Evolutionary conservation across 306 rosid genomes (phyloP), one percentile per base, ranked within the genome.

Genomic region (Pyrus communis): DNA sequence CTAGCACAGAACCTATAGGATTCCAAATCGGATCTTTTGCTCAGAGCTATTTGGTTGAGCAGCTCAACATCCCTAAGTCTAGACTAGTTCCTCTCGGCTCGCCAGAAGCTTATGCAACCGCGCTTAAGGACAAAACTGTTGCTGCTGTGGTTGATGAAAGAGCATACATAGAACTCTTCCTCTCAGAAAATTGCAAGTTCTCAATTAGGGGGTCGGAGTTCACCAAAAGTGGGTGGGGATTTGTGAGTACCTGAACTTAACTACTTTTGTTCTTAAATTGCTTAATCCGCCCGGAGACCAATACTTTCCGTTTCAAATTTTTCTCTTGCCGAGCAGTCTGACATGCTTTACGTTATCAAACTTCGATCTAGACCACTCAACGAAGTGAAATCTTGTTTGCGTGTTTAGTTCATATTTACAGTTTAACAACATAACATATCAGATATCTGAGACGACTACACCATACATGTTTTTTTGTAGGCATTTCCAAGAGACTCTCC

Each of bases 161-260:
- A 60, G 82, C 91, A 17, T 87, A 82, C 51, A 22, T 82, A 9
- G 91, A 85, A 21, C 87, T 85, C 82, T 87, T 87, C 87, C 85
- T 85, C 42, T 74, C 91, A 9, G 82, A 80, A 3, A 62, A 85
- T 52, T 87, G 91, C 84, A 61, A 46, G 73, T 82, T 80, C 68
- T 76, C 80, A 15, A 70, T 82, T 13, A 59, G 80, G 63, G 88
- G 91, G 54, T 78, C 67, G 42, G 81, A 62, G 14, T 87, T 87
- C 84, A 87, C 91, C 65, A 85, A 76, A 82, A 80, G 85, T 70
- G 88, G 87, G 4, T 85, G 87, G 91, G 91, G 91, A 78, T 87
- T 87, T 78, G 91, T 87, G 55, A 87, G 91, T 78, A 78, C 35
- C 11, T 75, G 45, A 40, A 74, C 60, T n/a, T 21, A 19, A 55